Conservation (phyloP, 768 basidiomycete species). For the Serendipita sp. region DNA sequence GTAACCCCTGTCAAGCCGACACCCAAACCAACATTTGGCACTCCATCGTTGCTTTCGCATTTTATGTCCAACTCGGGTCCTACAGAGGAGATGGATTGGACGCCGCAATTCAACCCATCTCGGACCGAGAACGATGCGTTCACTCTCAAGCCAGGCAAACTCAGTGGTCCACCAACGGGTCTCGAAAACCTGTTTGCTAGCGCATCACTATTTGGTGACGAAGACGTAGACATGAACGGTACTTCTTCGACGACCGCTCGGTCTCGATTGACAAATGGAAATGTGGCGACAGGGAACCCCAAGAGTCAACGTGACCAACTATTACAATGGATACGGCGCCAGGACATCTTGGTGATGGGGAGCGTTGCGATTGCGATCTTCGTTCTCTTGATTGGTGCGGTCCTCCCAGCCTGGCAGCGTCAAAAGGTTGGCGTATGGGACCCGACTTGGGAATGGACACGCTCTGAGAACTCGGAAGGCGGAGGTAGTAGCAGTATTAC, state of each 20-base stretch:
- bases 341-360: not conserved
- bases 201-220: slow-evolving; percentile 7
- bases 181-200: slow-evolving; percentile 11
- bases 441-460: not conserved
- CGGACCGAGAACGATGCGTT: not conserved
- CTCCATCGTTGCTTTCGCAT: slow-evolving; percentile 11
- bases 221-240: not conserved
- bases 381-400: not conserved
- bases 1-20: not conserved
- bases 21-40: slow-evolving; percentile 18
- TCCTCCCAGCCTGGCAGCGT: not conserved
- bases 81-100: slow-evolving; percentile 20
- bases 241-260: too few relatives aligned
- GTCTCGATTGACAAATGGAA: not conserved
- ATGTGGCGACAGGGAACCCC: not conserved
- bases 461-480: not conserved
- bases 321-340: not conserved
- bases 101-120: slow-evolving; percentile 10
- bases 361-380: not conserved
- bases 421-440: not conserved
- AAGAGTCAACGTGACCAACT: not conserved
- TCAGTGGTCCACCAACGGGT: slow-evolving; percentile 11
- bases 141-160: slow-evolving; percentile 6
- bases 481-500: too few relatives aligned
- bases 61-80: not conserved